Conservation (phyloP, 2,329 filamentous ascomycete species). For the Zymoseptoria crescenta region DNA sequence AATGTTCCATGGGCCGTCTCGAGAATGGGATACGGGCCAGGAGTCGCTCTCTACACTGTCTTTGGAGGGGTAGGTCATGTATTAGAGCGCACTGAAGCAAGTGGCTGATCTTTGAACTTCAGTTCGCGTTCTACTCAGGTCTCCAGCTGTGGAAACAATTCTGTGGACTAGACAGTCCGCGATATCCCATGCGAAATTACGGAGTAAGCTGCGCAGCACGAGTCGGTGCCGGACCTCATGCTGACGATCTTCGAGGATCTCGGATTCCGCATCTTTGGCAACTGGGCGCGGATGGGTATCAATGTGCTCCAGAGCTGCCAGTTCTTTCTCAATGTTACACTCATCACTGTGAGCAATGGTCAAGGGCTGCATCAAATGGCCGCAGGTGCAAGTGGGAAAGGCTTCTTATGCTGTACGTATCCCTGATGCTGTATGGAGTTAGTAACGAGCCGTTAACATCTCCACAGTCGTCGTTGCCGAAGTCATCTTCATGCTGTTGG, state of each 20-base stretch:
- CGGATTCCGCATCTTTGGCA: conserved; percentile 34
- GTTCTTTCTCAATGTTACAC: conserved; percentile 44
- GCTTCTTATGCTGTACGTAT: conserved; percentile 37
- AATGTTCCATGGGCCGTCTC: conserved; percentile 29
- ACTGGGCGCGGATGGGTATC: conserved; percentile 30
- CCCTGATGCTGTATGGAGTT: background rate
- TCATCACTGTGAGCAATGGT: conserved; percentile 48
- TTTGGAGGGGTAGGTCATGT: conserved; percentile 22
- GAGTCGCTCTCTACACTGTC: conserved; percentile 31
- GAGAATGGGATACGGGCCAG: conserved; percentile 30
- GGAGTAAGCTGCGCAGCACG: conserved; percentile 11
- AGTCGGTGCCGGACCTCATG: too few species aligned
- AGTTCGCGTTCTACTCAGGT: conserved; percentile 31
- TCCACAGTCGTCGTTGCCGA: conserved; percentile 40
- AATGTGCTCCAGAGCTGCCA: conserved; percentile 36
- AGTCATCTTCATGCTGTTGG: conserved; percentile 43
- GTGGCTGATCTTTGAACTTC: background rate
- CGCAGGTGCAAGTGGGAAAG: conserved; percentile 11
- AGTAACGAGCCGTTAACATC: background rate
- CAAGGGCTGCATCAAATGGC: conserved; percentile 49
- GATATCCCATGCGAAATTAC: conserved; percentile 35
- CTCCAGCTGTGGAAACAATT: conserved; percentile 36
- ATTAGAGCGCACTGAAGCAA: background rate
- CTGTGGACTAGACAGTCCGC: conserved; percentile 34
- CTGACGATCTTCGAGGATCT: conserved; percentile 25